Conservation (phyloP, 441 rosid species). For the Euphorbia celastroides region DNA sequence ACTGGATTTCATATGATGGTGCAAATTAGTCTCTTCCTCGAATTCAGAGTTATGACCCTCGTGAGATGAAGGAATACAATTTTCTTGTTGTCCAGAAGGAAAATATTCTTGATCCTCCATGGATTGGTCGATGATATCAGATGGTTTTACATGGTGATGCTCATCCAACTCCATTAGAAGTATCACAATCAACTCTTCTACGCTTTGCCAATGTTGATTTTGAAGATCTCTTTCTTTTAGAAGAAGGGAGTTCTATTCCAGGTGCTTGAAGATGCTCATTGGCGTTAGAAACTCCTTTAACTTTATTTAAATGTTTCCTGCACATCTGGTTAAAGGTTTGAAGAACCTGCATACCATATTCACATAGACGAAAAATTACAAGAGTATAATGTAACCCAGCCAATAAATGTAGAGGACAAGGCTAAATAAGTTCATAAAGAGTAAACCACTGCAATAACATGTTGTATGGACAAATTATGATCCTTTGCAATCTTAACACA, state of each 20-base stretch:
- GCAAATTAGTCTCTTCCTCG: conserved; percentile 32
- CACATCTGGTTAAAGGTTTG: conserved; percentile 61
- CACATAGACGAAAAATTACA: not conserved
- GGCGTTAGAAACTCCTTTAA: conserved; percentile 33
- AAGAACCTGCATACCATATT: conserved; percentile 58
- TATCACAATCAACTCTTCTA: conserved; percentile 28
- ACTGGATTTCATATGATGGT: conserved; percentile 41
- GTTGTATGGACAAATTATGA: conserved; percentile 76
- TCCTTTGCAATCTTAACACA: conserved; percentile 84
- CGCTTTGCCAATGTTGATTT: conserved; percentile 29
- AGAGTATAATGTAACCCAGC: not conserved
- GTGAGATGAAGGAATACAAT: conserved; percentile 24
- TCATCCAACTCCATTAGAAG: conserved; percentile 27
- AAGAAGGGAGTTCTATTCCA: conserved; percentile 30
- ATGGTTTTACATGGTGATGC: conserved; percentile 13
- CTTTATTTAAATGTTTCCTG: conserved; percentile 40
- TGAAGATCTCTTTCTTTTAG: conserved; percentile 52
- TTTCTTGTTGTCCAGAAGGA: conserved; percentile 32
- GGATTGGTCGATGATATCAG: conserved; percentile 32
- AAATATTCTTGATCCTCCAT: conserved; percentile 26
- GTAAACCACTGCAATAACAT: conserved; percentile 32
- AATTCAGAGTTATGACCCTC: conserved; percentile 36
- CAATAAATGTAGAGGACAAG: not conserved
- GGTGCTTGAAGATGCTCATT: conserved; percentile 22
- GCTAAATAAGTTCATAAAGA: not conserved